phyloP scores from a whole-genome alignment of 1,284 basidiomycete genomes.

The Naganishia cerealis region DNA sequence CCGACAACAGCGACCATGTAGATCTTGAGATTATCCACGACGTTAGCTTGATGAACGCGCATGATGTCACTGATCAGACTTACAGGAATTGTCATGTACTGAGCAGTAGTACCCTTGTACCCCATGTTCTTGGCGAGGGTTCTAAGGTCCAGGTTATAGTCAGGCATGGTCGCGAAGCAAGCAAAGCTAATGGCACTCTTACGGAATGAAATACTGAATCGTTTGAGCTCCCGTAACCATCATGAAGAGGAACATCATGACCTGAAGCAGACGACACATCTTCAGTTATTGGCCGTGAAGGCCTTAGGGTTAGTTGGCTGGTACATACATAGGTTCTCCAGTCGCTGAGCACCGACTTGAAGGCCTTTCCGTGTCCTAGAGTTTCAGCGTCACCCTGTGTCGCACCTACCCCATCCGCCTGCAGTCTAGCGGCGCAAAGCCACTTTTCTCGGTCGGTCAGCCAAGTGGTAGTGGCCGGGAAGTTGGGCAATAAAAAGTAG shows the following conservation, averaged over 20 bases:
- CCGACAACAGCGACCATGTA: conserved; percentile 44
- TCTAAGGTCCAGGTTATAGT: neutral
- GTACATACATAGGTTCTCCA: conserved; percentile 48
- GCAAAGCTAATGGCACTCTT: conserved; percentile 1
- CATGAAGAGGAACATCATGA: conserved; percentile 54
- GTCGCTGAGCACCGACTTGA: conserved; percentile 51
- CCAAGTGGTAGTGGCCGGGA: conserved; percentile 54
- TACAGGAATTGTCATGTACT: conserved; percentile 57
- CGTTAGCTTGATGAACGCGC: neutral
- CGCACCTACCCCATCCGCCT: conserved; percentile 52
- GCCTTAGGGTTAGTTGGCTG: neutral
- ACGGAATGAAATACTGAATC: conserved; percentile 56
- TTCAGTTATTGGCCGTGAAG: neutral
- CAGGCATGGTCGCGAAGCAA: neutral
- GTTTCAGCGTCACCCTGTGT: conserved; percentile 42
- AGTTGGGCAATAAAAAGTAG: conserved; percentile 50
- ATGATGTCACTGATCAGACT: neutral
- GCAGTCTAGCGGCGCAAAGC: conserved; percentile 54
- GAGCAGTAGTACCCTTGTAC: conserved; percentile 52
- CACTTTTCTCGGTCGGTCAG: conserved; percentile 53
- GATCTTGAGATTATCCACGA: neutral
- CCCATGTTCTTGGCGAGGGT: conserved; percentile 40
- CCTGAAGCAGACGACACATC: conserved; percentile 44
- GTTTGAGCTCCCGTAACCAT: conserved; percentile 55
- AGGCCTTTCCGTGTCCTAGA: conserved; percentile 50